These are phyloP conservation scores for Pyrenula massariospora DNA, from an alignment of 495 filamentous ascomycete species.

Conservation along the genomic window DNA sequence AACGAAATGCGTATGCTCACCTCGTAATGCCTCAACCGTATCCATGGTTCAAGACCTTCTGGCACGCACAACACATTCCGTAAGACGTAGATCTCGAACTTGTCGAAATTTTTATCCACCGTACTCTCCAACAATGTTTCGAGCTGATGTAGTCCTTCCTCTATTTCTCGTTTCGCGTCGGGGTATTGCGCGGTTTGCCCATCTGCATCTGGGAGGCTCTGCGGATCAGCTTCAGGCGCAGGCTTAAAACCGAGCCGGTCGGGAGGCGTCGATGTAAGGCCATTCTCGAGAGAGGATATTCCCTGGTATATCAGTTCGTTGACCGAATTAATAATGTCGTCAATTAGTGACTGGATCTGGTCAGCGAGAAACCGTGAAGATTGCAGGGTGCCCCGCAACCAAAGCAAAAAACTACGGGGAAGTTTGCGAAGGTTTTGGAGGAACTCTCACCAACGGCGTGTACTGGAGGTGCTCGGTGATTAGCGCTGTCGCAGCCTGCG, in stretches of 20 bases:
- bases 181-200: slow-evolving; percentile 36
- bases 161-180: slow-evolving; percentile 66
- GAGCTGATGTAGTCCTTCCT: slow-evolving; percentile 80
- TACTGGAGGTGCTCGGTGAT: slow-evolving; percentile 95
- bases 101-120: slow-evolving; percentile 69
- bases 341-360: slow-evolving; percentile 64
- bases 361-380: too few relatives aligned
- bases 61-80: slow-evolving; percentile 78
- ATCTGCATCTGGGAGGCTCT: slow-evolving; percentile 38
- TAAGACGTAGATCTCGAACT: slow-evolving; percentile 72
- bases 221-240: slow-evolving; percentile 27
- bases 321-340: slow-evolving; percentile 94
- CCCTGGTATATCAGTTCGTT: slow-evolving; percentile 82
- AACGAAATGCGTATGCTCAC: slow-evolving; percentile 29
- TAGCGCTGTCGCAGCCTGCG: slow-evolving; percentile 46
- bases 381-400: slow-evolving; percentile 12
- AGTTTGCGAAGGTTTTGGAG: slow-evolving; percentile 2
- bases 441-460: slow-evolving; percentile 65
- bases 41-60: slow-evolving; percentile 59
- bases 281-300: slow-evolving; percentile 70
- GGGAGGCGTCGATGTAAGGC: slow-evolving; percentile 60
- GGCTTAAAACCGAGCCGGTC: slow-evolving; percentile 59
- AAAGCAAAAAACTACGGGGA: slow-evolving; percentile 8
- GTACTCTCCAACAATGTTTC: slow-evolving; percentile 84
- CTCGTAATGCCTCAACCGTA: slow-evolving; percentile 79